phyloP scores from a whole-genome alignment of 2,329 filamentous ascomycete species.

The Grosmannia huntii region DNA sequence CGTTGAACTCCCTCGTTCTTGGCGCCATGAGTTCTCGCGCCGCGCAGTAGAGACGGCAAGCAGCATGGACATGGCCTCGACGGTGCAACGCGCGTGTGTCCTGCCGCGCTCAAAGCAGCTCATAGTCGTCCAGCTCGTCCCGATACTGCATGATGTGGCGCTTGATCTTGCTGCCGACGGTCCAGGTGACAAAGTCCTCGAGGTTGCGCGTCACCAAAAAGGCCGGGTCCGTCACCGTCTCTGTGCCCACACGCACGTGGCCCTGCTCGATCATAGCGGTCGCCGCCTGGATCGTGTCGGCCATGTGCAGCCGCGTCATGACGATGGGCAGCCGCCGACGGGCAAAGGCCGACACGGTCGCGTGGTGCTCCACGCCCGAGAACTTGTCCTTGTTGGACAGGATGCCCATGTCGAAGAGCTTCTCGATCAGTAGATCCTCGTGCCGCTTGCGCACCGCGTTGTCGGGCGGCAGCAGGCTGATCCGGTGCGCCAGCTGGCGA shows the following conservation, averaged over 20 bases:
- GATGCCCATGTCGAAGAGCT: constrained; percentile 87
- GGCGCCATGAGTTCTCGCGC: not conserved
- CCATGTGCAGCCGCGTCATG: constrained; percentile 81
- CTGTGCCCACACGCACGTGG: constrained; percentile 81
- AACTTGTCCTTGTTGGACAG: constrained; percentile 64
- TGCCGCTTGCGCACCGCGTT: constrained; percentile 70
- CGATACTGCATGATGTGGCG: constrained; percentile 88
- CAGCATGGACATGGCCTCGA: not conserved
- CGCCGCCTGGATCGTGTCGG: constrained; percentile 74
- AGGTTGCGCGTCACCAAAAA: constrained; percentile 80
- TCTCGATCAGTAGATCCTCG: constrained; percentile 77
- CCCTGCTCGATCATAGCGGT: constrained; percentile 88
- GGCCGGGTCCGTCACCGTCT: constrained; percentile 80
- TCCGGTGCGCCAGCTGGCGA: constrained; percentile 76
- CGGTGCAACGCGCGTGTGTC: not conserved
- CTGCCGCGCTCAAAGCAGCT: constrained; percentile 50
- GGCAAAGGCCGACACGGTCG: constrained; percentile 83
- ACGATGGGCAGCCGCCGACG: constrained; percentile 74
- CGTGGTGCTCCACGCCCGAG: constrained; percentile 72
- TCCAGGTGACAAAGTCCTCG: constrained; percentile 96
- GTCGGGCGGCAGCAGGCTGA: constrained; percentile 69
- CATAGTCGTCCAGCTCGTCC: constrained; percentile 92
- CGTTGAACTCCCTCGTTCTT: not conserved
- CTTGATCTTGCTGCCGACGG: constrained; percentile 94
- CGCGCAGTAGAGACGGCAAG: not conserved